phyloP scores from a whole-genome alignment of 176 grass and related monocot genomes.

The Hordeum marinum region DNA sequence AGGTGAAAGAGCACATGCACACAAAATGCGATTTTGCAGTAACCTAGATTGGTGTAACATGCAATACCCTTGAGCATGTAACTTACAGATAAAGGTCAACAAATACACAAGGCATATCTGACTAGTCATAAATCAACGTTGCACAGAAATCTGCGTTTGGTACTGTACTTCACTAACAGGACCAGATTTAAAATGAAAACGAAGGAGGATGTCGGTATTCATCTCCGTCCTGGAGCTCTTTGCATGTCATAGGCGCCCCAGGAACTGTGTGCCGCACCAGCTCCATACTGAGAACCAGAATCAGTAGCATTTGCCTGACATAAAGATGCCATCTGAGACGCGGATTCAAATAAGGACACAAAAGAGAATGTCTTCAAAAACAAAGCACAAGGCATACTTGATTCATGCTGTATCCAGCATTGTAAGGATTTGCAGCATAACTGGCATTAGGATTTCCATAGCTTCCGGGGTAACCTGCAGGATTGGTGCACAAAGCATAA shows the following conservation, averaged over 20 bases:
- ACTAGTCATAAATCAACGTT: not conserved
- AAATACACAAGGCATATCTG: not conserved
- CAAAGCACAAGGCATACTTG: constrained; percentile 44
- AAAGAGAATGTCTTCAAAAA: constrained; percentile 7
- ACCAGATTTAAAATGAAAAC: not conserved
- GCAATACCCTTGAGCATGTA: not conserved
- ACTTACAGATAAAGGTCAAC: not conserved
- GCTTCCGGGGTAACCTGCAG: constrained; percentile 45
- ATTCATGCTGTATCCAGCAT: constrained; percentile 54
- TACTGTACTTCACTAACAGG: not conserved
- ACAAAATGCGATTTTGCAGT: not conserved
- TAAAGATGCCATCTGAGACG: constrained; percentile 12
- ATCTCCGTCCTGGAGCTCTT: constrained; percentile 48
- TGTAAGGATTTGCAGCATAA: constrained; percentile 51
- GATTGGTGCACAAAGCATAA: not conserved
- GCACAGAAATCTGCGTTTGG: not conserved
- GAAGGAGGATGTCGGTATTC: not conserved
- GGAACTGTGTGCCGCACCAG: constrained; percentile 32
- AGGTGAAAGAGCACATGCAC: not conserved
- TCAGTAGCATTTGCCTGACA: constrained; percentile 47
- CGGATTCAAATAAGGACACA: not conserved
- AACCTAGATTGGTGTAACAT: not conserved
- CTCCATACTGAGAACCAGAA: constrained; percentile 43
- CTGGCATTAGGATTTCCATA: constrained; percentile 55
- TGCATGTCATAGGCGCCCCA: constrained; percentile 59